Evolutionary conservation across 2,329 filamentous ascomycete species (phyloP).

Genomic region (Botrytis squamosa): DNA sequence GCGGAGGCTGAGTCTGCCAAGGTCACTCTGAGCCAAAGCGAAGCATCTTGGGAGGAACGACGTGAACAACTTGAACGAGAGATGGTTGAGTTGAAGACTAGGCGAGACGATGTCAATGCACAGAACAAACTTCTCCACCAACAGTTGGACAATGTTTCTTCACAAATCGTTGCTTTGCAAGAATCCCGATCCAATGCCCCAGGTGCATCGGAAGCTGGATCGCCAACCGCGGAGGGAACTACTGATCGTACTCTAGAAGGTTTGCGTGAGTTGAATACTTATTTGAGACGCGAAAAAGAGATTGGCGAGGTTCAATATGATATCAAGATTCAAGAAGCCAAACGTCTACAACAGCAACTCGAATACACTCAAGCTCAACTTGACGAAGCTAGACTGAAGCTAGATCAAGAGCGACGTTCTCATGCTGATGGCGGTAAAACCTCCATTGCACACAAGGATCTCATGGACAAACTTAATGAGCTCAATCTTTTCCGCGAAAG

Average conservation of each 20-base stretch:
- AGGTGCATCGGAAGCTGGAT: conserved; percentile 50
- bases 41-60: conserved; percentile 84
- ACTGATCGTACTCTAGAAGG: conserved; percentile 66
- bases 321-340: conserved; percentile 81
- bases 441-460: conserved; percentile 78
- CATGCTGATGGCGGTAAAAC: conserved; percentile 71
- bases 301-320: conserved; percentile 97
- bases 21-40: conserved; percentile 72
- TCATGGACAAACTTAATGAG: conserved; percentile 93
- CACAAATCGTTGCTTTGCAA: conserved; percentile 77
- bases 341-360: conserved; percentile 85
- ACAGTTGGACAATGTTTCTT: conserved; percentile 79
- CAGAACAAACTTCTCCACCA: conserved; percentile 90
- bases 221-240: conserved; percentile 42
- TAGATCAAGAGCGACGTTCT: conserved; percentile 82
- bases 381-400: conserved; percentile 82
- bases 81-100: conserved; percentile 71
- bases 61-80: conserved; percentile 81
- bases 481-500: conserved; percentile 95
- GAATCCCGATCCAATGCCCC: conserved; percentile 63
- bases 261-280: conserved; percentile 86
- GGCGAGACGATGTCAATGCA: conserved; percentile 78
- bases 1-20: conserved; percentile 85
- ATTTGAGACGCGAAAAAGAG: conserved; percentile 92
- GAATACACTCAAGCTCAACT: conserved; percentile 84